These are phyloP conservation scores for Bjerkandera adusta DNA, from an alignment of 1,284 basidiomycete species.

Conservation along the genomic window DNA sequence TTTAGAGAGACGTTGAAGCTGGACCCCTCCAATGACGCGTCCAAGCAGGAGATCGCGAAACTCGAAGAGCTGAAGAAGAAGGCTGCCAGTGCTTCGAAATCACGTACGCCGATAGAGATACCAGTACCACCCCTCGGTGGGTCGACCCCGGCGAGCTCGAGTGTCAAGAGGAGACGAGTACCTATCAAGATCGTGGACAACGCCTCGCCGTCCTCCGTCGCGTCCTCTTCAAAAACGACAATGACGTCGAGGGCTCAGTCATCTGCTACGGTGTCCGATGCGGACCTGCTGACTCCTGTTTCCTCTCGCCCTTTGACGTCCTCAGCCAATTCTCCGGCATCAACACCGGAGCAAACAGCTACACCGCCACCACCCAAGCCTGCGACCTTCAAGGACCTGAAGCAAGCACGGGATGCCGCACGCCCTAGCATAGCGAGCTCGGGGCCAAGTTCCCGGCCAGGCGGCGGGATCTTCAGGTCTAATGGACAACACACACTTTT, in stretches of 20 bases:
- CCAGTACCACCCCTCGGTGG: conserved; percentile 14
- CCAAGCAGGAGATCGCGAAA: conserved; percentile 53
- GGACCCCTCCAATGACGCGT: conserved; percentile 58
- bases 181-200: conserved; percentile 67
- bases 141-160: too few relatives aligned
- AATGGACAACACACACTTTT: conserved; percentile 26
- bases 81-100: conserved; percentile 15
- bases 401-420: conserved; percentile 49
- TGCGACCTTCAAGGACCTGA: conserved; percentile 52
- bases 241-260: too few relatives aligned
- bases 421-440: too few relatives aligned
- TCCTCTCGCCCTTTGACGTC: too few relatives aligned
- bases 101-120: conserved; percentile 22
- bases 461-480: conserved; percentile 30
- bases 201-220: conserved; percentile 17
- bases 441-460: conserved; percentile 5
- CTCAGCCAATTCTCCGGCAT: conserved; percentile 3
- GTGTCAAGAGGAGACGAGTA: conserved; percentile 49
- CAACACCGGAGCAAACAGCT: conserved; percentile 22
- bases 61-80: conserved; percentile 35
- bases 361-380: conserved; percentile 17
- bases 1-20: conserved; percentile 50
- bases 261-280: too few relatives aligned
- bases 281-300: conserved; percentile 35
- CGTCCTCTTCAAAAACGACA: conserved; percentile 11